Evolutionary conservation across 768 basidiomycete genomes (phyloP).

Genomic region (Austroboletus festivus): DNA sequence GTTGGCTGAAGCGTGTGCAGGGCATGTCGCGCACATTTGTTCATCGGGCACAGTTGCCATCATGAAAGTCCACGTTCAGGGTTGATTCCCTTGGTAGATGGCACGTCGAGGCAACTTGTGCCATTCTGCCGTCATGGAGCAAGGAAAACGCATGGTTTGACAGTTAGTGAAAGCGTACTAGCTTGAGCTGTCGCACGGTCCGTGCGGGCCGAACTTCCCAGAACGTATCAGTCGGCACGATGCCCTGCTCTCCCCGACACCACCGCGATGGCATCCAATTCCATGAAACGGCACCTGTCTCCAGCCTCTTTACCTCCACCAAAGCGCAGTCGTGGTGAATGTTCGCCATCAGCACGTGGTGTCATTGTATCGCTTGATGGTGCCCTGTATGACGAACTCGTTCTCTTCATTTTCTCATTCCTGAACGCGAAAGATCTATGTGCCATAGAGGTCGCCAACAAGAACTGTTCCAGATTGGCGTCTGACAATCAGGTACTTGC

Average conservation of each 20-base stretch:
- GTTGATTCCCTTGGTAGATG: too few species aligned
- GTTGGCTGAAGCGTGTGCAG: too few species aligned
- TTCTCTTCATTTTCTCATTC: conserved; percentile 71
- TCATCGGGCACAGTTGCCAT: too few species aligned
- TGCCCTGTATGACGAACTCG: conserved; percentile 71
- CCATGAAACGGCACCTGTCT: conserved; percentile 48
- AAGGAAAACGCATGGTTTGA: too few species aligned
- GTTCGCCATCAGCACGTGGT: conserved; percentile 10
- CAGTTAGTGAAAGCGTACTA: too few species aligned
- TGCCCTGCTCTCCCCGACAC: neutral
- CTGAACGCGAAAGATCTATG: conserved; percentile 69
- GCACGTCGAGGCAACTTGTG: too few species aligned
- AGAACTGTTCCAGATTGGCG: conserved; percentile 65
- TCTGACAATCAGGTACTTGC: conserved; percentile 58
- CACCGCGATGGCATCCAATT: conserved; percentile 33
- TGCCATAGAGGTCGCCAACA: conserved; percentile 55
- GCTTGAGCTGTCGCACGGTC: too few species aligned
- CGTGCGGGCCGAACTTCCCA: conserved; percentile 15
- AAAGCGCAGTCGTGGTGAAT: conserved; percentile 48
- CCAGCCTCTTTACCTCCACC: conserved; percentile 49
- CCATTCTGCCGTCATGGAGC: too few species aligned
- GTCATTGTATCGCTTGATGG: conserved; percentile 44
- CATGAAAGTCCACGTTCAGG: too few species aligned
- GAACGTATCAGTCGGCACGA: neutral
- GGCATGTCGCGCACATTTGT: too few species aligned